A percentile compares a stretch with the other conserved stretches of the same genome.
phyloP scores from a whole-genome alignment of 805 yeast species.

The Candida silvatica region DNA sequence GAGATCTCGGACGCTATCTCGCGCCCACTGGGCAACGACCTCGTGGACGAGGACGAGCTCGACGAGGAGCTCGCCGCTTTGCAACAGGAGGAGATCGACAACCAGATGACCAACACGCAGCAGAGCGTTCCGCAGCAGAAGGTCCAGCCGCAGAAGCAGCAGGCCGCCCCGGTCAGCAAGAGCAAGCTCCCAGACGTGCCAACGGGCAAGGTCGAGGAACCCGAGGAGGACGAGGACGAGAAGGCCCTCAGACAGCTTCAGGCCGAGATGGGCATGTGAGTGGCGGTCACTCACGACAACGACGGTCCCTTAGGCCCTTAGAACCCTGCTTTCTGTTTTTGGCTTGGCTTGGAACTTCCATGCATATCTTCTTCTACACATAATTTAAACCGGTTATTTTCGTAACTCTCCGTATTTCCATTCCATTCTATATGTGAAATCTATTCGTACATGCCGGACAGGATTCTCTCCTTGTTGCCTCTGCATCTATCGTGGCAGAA shows the following conservation, averaged over 20 bases:
- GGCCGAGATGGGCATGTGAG: slow-evolving; percentile 76
- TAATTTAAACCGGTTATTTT: no score
- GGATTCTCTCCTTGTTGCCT: slow-evolving; percentile 37
- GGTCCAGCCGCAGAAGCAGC: slow-evolving; percentile 5
- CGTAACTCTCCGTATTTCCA: not conserved
- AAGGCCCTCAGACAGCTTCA: slow-evolving; percentile 72
- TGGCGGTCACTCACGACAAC: not conserved
- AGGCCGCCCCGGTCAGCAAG: not conserved
- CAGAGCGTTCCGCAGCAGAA: slow-evolving; percentile 24
- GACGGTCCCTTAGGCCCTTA: not conserved
- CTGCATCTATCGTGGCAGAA: slow-evolving; percentile 48
- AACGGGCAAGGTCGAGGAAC: slow-evolving; percentile 33
- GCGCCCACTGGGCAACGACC: slow-evolving; percentile 79
- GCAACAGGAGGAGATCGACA: slow-evolving; percentile 73
- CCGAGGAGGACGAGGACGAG: slow-evolving; percentile 74
- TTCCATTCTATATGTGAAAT: not conserved
- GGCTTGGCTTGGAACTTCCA: no score
- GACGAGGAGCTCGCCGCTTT: slow-evolving; percentile 87
- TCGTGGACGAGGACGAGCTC: slow-evolving; percentile 82
- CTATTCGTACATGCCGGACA: slow-evolving; percentile 40
- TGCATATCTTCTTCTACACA: no score
- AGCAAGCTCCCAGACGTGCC: slow-evolving; percentile 39
- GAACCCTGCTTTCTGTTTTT: not conserved
- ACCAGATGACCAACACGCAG: slow-evolving; percentile 37
- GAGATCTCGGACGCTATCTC: slow-evolving; percentile 96